A percentile compares a stretch with the other conserved stretches of the same genome.
These are phyloP conservation scores for Leishmania braziliensis DNA, from an alignment of 208 protist species.

Conservation along the genomic window DNA sequence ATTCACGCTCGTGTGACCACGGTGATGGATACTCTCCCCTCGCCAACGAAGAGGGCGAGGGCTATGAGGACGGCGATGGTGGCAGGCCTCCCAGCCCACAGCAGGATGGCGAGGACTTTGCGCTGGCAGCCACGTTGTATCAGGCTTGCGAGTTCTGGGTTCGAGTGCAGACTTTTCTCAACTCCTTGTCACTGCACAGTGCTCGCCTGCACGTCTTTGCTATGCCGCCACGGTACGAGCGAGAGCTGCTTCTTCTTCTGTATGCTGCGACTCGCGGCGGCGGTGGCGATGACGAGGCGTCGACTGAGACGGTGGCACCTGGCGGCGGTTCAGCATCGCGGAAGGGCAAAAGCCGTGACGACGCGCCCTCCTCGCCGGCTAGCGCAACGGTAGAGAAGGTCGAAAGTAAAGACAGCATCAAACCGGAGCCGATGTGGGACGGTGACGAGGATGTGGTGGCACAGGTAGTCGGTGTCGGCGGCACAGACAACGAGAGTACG, in stretches of 20 bases:
- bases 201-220: slow-evolving; percentile 59
- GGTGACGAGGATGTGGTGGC: slow-evolving; percentile 4
- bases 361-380: background rate
- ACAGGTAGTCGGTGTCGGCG: background rate
- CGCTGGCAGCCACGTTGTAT: slow-evolving; percentile 45
- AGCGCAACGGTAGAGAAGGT: slow-evolving; percentile 1
- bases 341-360: background rate
- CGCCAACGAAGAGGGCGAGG: background rate
- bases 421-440: slow-evolving; percentile 32
- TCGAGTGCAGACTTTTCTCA: slow-evolving; percentile 65
- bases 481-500: slow-evolving; percentile 15
- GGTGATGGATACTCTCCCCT: slow-evolving; percentile 13
- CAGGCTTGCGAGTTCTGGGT: slow-evolving; percentile 71
- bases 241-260: slow-evolving; percentile 67
- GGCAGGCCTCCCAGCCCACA: background rate
- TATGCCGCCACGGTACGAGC: slow-evolving; percentile 74
- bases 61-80: background rate
- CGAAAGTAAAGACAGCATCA: slow-evolving; percentile 5
- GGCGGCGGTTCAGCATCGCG: background rate
- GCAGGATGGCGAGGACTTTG: slow-evolving; percentile 18
- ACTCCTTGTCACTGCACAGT: slow-evolving; percentile 62
- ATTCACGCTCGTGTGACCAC: background rate
- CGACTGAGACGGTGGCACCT: background rate
- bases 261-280: slow-evolving; percentile 34
- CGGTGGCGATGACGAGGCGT: background rate